phyloP scores from a whole-genome alignment of 2,329 filamentous ascomycete species.

The Monosporascus sp. region DNA sequence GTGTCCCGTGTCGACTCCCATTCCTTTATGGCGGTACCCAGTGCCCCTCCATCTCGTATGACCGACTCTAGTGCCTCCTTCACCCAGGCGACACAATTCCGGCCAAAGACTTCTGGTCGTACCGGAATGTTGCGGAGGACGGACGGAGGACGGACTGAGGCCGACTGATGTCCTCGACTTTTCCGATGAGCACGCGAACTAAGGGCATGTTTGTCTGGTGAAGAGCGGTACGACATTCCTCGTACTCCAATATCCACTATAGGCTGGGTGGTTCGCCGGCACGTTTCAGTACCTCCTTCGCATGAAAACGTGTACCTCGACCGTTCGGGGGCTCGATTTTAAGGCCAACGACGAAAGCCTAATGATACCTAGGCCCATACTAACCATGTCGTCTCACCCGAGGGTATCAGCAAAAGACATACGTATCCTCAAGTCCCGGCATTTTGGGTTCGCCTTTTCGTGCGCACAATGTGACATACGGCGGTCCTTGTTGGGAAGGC shows the following conservation, averaged over 20 bases:
- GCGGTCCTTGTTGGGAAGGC: slow-evolving; percentile 9
- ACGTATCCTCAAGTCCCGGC: slow-evolving; percentile 17
- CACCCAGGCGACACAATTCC: slow-evolving; percentile 41
- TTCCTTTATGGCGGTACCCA: slow-evolving; percentile 27
- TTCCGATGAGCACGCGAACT: slow-evolving; percentile 23
- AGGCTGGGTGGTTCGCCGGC: background rate
- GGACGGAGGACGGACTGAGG: slow-evolving; percentile 24
- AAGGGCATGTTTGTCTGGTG: slow-evolving; percentile 10
- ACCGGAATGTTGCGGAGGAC: slow-evolving; percentile 28
- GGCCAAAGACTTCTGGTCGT: slow-evolving; percentile 24
- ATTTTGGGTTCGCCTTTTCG: slow-evolving; percentile 10
- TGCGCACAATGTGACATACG: slow-evolving; percentile 16
- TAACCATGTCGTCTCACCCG: background rate
- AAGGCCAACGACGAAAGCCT: slow-evolving; percentile 32
- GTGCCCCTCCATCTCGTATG: slow-evolving; percentile 21
- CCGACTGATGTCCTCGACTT: slow-evolving; percentile 24
- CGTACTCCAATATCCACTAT: slow-evolving; percentile 22
- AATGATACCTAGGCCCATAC: slow-evolving; percentile 29
- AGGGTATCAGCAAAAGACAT: background rate
- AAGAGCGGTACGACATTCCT: slow-evolving; percentile 14
- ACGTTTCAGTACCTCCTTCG: slow-evolving; percentile 22
- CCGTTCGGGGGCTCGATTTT: slow-evolving; percentile 23
- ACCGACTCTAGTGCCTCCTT: slow-evolving; percentile 32
- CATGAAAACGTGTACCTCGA: slow-evolving; percentile 26
- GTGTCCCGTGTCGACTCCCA: slow-evolving; percentile 31